Evolutionary conservation across 768 basidiomycete genomes (phyloP).

Genomic region (Lyophyllum shimeji): DNA sequence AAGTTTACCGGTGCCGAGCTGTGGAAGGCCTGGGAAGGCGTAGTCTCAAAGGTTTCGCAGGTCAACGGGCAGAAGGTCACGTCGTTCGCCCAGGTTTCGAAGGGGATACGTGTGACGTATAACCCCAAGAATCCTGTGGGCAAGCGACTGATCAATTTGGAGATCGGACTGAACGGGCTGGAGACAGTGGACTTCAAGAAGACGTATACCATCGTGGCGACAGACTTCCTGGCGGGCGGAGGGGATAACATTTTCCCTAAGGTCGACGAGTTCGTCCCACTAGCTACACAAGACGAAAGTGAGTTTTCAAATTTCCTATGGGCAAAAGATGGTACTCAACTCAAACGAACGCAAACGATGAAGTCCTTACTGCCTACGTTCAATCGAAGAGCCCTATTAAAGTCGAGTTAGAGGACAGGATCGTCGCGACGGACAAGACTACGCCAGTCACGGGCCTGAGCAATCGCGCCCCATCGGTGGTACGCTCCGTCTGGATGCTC

Average conservation of each 20-base stretch:
- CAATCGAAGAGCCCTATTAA: neutral
- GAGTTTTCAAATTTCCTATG: neutral
- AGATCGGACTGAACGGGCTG: slow-evolving; percentile 5
- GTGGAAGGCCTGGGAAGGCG: slow-evolving; percentile 3
- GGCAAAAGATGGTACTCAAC: neutral
- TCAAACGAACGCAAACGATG: neutral
- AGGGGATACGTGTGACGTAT: slow-evolving; percentile 1
- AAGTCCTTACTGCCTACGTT: slow-evolving; percentile 4
- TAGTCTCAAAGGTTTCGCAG: neutral
- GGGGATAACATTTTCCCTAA: slow-evolving; percentile 9
- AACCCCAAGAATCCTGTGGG: slow-evolving; percentile 3
- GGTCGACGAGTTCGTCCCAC: neutral
- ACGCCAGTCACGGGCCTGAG: neutral
- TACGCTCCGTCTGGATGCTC: neutral
- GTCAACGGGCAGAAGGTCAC: slow-evolving; percentile 4
- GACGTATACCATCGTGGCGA: slow-evolving; percentile 1
- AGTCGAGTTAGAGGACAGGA: neutral
- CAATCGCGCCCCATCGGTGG: neutral
- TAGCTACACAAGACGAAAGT: slow-evolving; percentile 7
- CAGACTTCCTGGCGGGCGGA: slow-evolving; percentile 4
- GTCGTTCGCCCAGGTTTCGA: slow-evolving; percentile 4
- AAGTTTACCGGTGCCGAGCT: slow-evolving; percentile 2
- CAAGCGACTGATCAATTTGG: slow-evolving; percentile 6
- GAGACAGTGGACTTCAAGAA: neutral
- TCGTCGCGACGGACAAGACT: neutral